Conservation (phyloP, 192 early-diverging fungal species). For the Backusella liffmaniae region DNA sequence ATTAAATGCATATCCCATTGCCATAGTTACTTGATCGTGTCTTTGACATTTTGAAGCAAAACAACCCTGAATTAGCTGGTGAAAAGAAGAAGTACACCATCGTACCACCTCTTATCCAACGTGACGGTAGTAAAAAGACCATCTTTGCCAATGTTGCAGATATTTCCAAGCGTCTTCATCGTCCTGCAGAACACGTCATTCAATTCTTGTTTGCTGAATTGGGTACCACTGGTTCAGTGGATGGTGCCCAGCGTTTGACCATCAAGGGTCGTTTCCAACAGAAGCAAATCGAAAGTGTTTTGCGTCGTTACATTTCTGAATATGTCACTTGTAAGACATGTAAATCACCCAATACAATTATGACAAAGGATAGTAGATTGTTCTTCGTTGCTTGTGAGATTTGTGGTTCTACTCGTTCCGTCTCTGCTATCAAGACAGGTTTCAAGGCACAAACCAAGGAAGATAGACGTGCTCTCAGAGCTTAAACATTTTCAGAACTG, state of each 20-base stretch:
- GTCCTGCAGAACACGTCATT: conserved; percentile 94
- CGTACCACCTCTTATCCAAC: conserved; percentile 84
- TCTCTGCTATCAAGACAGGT: conserved; percentile 96
- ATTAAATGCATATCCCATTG: not conserved
- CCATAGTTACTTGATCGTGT: conserved; percentile 81
- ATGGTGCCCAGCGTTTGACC: conserved; percentile 84
- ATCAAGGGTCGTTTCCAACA: conserved; percentile 99
- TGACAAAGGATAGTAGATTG: conserved; percentile 95
- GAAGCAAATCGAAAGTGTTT: conserved; percentile 97
- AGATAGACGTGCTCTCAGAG: conserved; percentile 41
- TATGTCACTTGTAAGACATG: conserved; percentile 99
- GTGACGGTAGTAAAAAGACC: conserved; percentile 96
- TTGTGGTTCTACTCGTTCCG: conserved; percentile 93
- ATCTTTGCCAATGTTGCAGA: conserved; percentile 96
- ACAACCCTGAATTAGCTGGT: conserved; percentile 90
- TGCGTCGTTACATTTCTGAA: conserved; percentile 96
- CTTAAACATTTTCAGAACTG: conserved; percentile 11
- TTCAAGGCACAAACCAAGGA: conserved; percentile 82
- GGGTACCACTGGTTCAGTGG: conserved; percentile 96
- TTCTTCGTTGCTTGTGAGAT: conserved; percentile 97
- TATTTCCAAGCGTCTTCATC: conserved; percentile 92
- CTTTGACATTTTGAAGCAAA: conserved; percentile 86
- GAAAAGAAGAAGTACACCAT: conserved; percentile 95
- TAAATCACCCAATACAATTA: conserved; percentile 89
- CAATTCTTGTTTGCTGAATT: conserved; percentile 98